Percentiles rank a stretch among this genome's conserved stretches.
Conservation (phyloP, 1,284 basidiomycete species). For the Heterobasidion irregulare region DNA sequence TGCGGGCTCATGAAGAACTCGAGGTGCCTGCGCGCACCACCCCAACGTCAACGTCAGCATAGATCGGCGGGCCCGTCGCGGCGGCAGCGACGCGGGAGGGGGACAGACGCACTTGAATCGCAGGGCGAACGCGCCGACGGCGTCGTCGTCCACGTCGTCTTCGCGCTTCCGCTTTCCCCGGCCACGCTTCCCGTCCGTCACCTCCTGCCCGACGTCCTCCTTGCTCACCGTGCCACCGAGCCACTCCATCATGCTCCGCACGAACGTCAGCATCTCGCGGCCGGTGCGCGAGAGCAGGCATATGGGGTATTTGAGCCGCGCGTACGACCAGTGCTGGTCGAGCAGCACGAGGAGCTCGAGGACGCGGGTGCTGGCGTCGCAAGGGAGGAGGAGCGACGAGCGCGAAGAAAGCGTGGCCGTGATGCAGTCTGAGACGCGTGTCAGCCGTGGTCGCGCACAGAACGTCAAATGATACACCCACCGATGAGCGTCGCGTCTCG, state of each 20-base stretch:
- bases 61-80: too few relatives aligned
- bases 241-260: conserved; percentile 98
- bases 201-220: conserved; percentile 78
- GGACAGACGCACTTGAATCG: conserved; percentile 52
- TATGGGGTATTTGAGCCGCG: conserved; percentile 73
- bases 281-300: conserved; percentile 89
- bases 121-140: conserved; percentile 66
- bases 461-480: conserved; percentile 24
- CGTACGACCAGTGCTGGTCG: conserved; percentile 97
- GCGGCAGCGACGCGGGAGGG: not conserved
- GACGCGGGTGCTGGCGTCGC: conserved; percentile 89
- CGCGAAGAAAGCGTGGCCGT: conserved; percentile 74
- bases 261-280: conserved; percentile 90
- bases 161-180: conserved; percentile 51
- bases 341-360: conserved; percentile 92
- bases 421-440: conserved; percentile 59
- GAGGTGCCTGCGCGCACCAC: conserved; percentile 54
- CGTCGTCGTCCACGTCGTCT: conserved; percentile 67
- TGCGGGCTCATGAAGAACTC: conserved; percentile 85
- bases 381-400: conserved; percentile 83
- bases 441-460: conserved; percentile 3
- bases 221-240: conserved; percentile 90
- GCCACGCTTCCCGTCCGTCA: conserved; percentile 44
- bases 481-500: conserved; percentile 86
- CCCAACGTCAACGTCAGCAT: too few relatives aligned